phyloP scores from a whole-genome alignment of 352 stramenopile genomes.

The Pythium angustatum region DNA sequence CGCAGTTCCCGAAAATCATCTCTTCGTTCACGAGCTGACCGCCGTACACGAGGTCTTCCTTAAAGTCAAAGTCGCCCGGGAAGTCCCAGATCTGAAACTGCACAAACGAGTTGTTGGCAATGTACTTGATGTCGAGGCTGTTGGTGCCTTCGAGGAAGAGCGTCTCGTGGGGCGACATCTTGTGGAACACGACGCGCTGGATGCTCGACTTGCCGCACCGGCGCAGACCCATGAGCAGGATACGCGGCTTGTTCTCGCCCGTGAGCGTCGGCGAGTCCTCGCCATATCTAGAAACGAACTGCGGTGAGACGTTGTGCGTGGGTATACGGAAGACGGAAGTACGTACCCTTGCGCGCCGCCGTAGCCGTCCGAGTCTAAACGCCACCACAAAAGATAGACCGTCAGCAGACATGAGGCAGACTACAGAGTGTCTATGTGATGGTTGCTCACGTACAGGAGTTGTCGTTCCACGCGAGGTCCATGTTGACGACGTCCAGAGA shows the following conservation, averaged over 20 bases:
- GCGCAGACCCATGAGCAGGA: conserved; percentile 97
- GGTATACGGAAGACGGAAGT: not conserved
- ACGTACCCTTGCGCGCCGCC: conserved; percentile 29
- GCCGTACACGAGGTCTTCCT: conserved; percentile 88
- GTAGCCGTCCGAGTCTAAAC: conserved; percentile 48
- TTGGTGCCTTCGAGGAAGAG: conserved; percentile 93
- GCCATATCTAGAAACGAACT: conserved; percentile 74
- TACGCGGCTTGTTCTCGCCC: conserved; percentile 91
- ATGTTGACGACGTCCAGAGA: conserved; percentile 39
- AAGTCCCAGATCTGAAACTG: conserved; percentile 99
- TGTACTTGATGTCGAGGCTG: conserved; percentile 93
- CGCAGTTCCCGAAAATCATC: conserved; percentile 91
- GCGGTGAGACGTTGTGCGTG: not conserved
- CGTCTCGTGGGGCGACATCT: conserved; percentile 99
- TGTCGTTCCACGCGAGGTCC: conserved; percentile 70
- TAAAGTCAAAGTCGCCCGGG: conserved; percentile 94
- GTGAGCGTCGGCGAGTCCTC: conserved; percentile 72
- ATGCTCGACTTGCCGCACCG: conserved; percentile 89
- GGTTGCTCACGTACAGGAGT: conserved; percentile 71
- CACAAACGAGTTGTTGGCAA: conserved; percentile 97
- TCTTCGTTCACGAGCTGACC: conserved; percentile 89
- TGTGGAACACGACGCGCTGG: conserved; percentile 98
- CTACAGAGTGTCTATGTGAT: not conserved
- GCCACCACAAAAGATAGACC: not conserved
- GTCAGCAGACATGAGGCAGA: not conserved